Conservation (phyloP, 1,284 basidiomycete species). For the Cutaneotrichosporon sp. region DNA sequence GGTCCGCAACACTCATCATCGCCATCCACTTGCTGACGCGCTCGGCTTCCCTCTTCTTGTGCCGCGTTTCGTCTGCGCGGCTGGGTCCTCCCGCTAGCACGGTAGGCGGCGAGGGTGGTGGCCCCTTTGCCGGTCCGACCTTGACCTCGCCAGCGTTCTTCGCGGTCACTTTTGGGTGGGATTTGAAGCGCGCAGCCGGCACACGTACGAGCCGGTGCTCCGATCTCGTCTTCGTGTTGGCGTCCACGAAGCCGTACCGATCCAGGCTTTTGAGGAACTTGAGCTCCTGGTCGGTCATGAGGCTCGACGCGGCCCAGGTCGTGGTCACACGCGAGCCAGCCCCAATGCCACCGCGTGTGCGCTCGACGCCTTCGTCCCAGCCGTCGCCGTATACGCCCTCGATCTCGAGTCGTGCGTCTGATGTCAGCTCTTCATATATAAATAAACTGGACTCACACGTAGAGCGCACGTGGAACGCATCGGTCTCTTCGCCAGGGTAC, state of each 20-base stretch:
- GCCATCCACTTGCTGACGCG: conserved; percentile 83
- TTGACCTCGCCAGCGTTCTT: not conserved
- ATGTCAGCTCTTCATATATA: not conserved
- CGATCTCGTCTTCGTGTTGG: conserved; percentile 58
- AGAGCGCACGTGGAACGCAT: conserved; percentile 79
- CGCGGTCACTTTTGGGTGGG: conserved; percentile 58
- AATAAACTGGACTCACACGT: conserved; percentile 58
- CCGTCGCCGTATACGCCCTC: conserved; percentile 88
- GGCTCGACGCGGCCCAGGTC: conserved; percentile 54
- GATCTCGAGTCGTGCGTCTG: conserved; percentile 73
- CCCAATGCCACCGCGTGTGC: conserved; percentile 75
- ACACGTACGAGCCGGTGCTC: conserved; percentile 75
- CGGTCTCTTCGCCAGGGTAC: conserved; percentile 66
- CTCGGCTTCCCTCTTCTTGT: conserved; percentile 61
- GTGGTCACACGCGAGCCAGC: conserved; percentile 54
- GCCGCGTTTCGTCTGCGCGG: conserved; percentile 18
- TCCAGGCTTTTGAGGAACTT: conserved; percentile 64
- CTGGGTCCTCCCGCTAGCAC: conserved; percentile 10
- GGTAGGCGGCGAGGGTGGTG: conserved; percentile 18
- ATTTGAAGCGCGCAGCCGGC: conserved; percentile 63
- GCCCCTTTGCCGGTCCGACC: not conserved
- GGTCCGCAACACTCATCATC: conserved; percentile 67
- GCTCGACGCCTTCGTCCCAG: conserved; percentile 83
- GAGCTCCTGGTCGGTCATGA: conserved; percentile 59
- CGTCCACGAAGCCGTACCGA: conserved; percentile 82